Evolutionary conservation across 805 yeast genomes (phyloP).

Genomic region (Candida sakaeoensis): DNA sequence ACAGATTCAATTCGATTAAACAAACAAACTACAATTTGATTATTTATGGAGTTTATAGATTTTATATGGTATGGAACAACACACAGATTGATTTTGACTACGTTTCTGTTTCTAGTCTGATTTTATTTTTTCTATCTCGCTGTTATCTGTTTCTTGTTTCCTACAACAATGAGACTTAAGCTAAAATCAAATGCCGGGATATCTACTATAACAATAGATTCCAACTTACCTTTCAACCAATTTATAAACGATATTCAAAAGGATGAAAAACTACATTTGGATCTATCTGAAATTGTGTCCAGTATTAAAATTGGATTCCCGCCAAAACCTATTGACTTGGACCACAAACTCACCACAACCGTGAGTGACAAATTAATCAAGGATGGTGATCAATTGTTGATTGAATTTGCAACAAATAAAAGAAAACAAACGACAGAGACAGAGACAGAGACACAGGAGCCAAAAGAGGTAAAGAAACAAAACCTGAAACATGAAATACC

Average conservation of each 20-base stretch:
- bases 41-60: too few species aligned
- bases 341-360: conserved; percentile 13
- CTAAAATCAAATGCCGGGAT: conserved; percentile 12
- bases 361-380: conserved; percentile 45
- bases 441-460: background rate
- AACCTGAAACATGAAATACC: conserved; percentile 20
- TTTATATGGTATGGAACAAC: too few species aligned
- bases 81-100: background rate
- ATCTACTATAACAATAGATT: conserved; percentile 9
- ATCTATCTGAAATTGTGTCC: conserved; percentile 8
- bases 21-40: background rate
- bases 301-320: conserved; percentile 58
- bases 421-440: too few species aligned
- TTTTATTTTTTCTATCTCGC: background rate
- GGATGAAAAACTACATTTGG: conserved; percentile 4
- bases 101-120: background rate
- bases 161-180: conserved; percentile 16
- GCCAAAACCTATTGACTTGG: conserved; percentile 42
- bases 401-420: conserved; percentile 20
- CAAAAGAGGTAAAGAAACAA: background rate
- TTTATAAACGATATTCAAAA: conserved; percentile 9
- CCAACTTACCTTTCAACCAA: conserved; percentile 7
- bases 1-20: background rate
- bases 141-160: background rate
- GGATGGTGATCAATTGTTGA: conserved; percentile 56